These are phyloP conservation scores for Xerocomellus chrysenteron DNA, from an alignment of 768 basidiomycete species.

Conservation along the genomic window DNA sequence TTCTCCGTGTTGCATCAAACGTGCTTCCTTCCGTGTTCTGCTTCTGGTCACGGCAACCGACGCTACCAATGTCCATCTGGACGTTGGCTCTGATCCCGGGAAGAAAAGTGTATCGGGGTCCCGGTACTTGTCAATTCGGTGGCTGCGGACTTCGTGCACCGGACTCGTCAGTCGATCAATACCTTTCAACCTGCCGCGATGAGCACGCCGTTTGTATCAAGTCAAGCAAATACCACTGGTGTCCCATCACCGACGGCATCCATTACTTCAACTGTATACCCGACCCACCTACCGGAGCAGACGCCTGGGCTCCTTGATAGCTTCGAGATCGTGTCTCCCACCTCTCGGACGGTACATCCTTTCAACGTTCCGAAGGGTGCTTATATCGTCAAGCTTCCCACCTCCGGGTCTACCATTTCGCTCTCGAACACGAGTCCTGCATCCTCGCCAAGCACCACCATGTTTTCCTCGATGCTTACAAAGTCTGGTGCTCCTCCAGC, in stretches of 20 bases:
- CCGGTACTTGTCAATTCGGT: background rate
- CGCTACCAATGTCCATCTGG: background rate
- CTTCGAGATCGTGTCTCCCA: background rate
- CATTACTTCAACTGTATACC: background rate
- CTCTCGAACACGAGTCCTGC: background rate
- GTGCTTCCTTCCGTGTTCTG: constrained; percentile 1
- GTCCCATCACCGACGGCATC: background rate
- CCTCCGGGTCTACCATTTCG: background rate
- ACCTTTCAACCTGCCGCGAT: constrained; percentile 14
- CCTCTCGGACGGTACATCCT: background rate
- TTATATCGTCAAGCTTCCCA: constrained; percentile 21
- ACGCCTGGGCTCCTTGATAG: background rate
- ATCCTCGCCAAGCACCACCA: background rate
- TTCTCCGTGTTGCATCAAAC: constrained; percentile 18
- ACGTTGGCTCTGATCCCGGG: background rate
- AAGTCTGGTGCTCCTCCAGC: background rate
- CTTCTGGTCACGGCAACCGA: background rate
- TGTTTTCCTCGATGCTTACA: background rate
- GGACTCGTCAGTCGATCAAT: background rate
- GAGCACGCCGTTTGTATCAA: constrained; percentile 16
- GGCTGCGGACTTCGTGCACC: background rate
- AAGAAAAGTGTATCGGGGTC: background rate
- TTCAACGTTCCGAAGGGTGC: constrained; percentile 1
- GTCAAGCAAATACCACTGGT: background rate
- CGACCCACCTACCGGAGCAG: background rate